Evolutionary conservation across 192 early-diverging fungal genomes (phyloP).

Genomic region (Oehlia diaphana): DNA sequence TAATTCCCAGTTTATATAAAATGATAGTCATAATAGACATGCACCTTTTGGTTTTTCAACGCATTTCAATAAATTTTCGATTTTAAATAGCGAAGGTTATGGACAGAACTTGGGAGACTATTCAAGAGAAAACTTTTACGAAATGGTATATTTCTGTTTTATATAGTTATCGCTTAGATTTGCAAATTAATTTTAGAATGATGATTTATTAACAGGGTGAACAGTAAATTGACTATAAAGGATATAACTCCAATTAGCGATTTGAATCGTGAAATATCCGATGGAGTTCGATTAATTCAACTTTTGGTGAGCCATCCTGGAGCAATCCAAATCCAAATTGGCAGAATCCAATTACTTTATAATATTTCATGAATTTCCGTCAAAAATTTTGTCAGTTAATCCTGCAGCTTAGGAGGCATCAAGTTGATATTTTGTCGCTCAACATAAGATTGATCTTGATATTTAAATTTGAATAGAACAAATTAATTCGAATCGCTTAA

Average conservation of each 20-base stretch:
- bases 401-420: background rate
- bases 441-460: background rate
- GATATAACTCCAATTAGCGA: constrained; percentile 47
- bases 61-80: background rate
- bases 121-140: constrained; percentile 88
- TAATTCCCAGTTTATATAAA: constrained; percentile 4
- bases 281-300: constrained; percentile 59
- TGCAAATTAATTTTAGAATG: background rate
- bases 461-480: background rate
- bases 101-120: constrained; percentile 82
- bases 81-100: constrained; percentile 51
- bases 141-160: constrained; percentile 13
- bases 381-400: too few species aligned
- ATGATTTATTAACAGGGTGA: constrained; percentile 57
- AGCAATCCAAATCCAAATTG: background rate
- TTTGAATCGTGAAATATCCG: constrained; percentile 43
- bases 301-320: constrained; percentile 45
- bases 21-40: background rate
- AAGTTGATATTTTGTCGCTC: background rate
- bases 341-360: constrained; percentile 26
- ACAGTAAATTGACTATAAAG: constrained; percentile 67
- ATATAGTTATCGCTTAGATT: background rate
- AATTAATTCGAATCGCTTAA: background rate
- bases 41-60: background rate
- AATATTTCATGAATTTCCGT: too few species aligned